phyloP scores from a whole-genome alignment of 306 rosid species.

The Oxytropis ochrocephala region DNA sequence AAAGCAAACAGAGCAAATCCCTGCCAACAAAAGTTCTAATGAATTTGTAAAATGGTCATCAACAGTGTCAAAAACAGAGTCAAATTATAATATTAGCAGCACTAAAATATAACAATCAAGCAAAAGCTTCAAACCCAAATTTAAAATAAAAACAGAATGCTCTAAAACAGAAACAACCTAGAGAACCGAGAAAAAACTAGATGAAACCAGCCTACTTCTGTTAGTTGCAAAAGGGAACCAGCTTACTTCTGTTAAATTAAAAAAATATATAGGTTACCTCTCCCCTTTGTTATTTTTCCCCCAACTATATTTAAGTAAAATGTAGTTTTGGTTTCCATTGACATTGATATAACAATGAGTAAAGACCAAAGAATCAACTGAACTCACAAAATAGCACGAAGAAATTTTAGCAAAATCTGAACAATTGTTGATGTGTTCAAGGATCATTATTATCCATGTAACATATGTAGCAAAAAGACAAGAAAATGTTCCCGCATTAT shows the following conservation, averaged over 20 bases:
- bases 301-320: neutral
- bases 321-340: neutral
- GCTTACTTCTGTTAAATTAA: neutral
- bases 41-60: too few species aligned
- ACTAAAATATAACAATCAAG: too few species aligned
- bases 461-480: neutral
- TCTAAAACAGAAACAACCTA: too few species aligned
- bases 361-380: too few species aligned
- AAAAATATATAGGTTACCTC: neutral
- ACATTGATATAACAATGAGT: neutral
- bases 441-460: neutral
- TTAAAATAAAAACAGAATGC: too few species aligned
- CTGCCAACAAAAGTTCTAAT: too few species aligned
- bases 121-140: too few species aligned
- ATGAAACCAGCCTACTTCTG: too few species aligned
- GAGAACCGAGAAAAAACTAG: too few species aligned
- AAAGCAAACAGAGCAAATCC: too few species aligned
- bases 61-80: too few species aligned
- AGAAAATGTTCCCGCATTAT: constrained; percentile 11
- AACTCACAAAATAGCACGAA: neutral
- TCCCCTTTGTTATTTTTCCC: neutral
- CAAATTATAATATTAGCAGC: too few species aligned
- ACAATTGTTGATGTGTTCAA: neutral
- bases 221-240: neutral
- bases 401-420: neutral